Evolutionary conservation across 345 rosid species (phyloP), one percentile per base, ranked within the genome.

Genomic region (Brassica napus): DNA sequence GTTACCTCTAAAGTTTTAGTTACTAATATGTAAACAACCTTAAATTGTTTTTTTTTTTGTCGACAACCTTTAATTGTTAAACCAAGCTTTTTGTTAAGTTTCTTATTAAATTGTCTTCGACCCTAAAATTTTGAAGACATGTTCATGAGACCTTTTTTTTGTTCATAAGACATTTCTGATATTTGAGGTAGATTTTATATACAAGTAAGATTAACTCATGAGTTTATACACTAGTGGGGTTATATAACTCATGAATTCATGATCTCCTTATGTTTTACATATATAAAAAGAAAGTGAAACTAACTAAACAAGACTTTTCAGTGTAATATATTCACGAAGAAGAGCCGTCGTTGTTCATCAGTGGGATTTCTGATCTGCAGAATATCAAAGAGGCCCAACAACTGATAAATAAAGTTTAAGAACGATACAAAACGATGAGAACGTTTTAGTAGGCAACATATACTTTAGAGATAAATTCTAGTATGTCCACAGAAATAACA

Each of bases 301-400:
- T 12, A 47, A 49, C 57, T 52, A 52, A 4, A 5, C 58, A 52
- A 52, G 21, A 1, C 21, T n/a, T 52, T 52, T 15, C 58, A 52
- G 8, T 52, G 58, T 52, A 1, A 52, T 52, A 15, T 18, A 5
- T n/a, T 52, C 58, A n/a, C 90, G 24, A 7, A 94, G 90, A 4
- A 52, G 8, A 52, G 21, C 21, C 58, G 6, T 84, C 89, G 84
- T 73, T 91, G 97, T 81, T 89, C 91, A 26, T 90, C 94, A 5
- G 98, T 90, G 52, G 97, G 97, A 82, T 94, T 90, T 84, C 81
- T 73, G 92, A 91, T 64, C 82, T 79, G 84, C 98, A 92, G 84
- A 94, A 92, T 86, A 92, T 89, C 86, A 88, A 88, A 23, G 94
- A 88, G 4, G 98, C 93, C 14, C 97, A 15, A 90, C 88, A 31